Evolutionary conservation across 2,329 filamentous ascomycete genomes (phyloP).

Genomic region (Curvularia verruculosa): DNA sequence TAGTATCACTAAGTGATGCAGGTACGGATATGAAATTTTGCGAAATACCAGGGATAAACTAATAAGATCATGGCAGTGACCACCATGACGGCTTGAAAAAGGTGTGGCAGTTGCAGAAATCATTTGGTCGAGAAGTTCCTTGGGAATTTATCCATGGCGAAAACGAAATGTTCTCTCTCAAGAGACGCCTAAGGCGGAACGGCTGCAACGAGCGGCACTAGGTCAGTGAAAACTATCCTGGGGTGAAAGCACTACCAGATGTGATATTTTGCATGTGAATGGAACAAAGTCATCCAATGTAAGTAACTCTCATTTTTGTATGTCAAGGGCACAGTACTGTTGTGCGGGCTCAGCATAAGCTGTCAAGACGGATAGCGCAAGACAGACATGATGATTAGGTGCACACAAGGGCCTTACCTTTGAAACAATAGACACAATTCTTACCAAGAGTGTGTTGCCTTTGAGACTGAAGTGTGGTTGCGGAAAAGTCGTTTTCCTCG

Average conservation of each 20-base stretch:
- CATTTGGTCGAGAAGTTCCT: constrained; percentile 18
- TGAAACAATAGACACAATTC: not conserved
- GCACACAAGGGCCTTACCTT: not conserved
- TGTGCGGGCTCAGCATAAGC: not conserved
- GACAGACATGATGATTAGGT: not conserved
- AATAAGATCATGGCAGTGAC: constrained; percentile 6
- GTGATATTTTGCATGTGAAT: not conserved
- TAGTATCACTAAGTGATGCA: constrained; percentile 11
- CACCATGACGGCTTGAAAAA: constrained; percentile 4
- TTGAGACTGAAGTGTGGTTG: not conserved
- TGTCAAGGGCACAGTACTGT: not conserved
- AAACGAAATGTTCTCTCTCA: not conserved
- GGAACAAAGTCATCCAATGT: not conserved
- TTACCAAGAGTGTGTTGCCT: not conserved
- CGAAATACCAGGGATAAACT: constrained; percentile 15
- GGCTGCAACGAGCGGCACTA: not conserved
- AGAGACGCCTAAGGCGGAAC: not conserved
- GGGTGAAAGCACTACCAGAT: not conserved
- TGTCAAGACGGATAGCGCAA: not conserved
- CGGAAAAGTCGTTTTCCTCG: not conserved
- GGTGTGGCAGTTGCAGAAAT: constrained; percentile 7
- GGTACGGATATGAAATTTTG: constrained; percentile 11
- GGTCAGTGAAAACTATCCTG: not conserved
- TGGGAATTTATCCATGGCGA: constrained; percentile 13
- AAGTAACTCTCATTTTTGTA: not conserved